These are phyloP conservation scores for Gastrolobium villosum DNA, from an alignment of 306 rosid genomes.

Conservation along the genomic window DNA sequence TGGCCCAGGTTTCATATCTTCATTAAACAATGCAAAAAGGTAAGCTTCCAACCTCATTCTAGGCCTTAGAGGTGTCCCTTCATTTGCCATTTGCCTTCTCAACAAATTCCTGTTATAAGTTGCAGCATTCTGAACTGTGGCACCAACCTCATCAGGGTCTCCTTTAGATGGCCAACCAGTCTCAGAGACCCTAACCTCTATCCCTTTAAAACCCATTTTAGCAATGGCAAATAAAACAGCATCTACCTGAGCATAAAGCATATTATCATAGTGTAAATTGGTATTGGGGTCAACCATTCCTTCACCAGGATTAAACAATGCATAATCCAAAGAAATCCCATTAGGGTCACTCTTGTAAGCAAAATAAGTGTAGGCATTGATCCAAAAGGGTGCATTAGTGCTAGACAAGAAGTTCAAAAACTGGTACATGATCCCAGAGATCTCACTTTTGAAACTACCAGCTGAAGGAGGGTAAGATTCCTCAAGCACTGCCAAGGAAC, in stretches of 20 bases:
- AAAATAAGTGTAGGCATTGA: constrained; percentile 93
- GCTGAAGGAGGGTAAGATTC: constrained; percentile 94
- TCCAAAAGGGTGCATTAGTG: constrained; percentile 92
- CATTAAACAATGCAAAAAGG: constrained; percentile 90
- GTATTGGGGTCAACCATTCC: constrained; percentile 91
- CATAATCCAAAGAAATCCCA: constrained; percentile 76
- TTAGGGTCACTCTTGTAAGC: constrained; percentile 80
- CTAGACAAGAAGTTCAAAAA: constrained; percentile 68
- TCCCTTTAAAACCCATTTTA: constrained; percentile 67
- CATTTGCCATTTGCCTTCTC: constrained; percentile 77
- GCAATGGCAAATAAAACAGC: constrained; percentile 84
- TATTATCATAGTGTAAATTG: constrained; percentile 81
- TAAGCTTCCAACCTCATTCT: constrained; percentile 80
- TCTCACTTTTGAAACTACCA: constrained; percentile 80
- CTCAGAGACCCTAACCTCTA: constrained; percentile 88
- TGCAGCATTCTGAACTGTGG: constrained; percentile 80
- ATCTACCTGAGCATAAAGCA: constrained; percentile 95
- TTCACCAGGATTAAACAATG: constrained; percentile 64
- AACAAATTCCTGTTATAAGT: constrained; percentile 75
- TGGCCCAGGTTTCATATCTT: constrained; percentile 85
- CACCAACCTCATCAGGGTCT: constrained; percentile 74
- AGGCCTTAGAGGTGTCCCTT: constrained; percentile 94
- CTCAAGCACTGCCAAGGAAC: constrained; percentile 79
- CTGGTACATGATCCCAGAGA: constrained; percentile 66
- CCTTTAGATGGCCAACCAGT: constrained; percentile 99